Evolutionary conservation across 208 protist species (phyloP).

Genomic region (Crithidia expoeki): DNA sequence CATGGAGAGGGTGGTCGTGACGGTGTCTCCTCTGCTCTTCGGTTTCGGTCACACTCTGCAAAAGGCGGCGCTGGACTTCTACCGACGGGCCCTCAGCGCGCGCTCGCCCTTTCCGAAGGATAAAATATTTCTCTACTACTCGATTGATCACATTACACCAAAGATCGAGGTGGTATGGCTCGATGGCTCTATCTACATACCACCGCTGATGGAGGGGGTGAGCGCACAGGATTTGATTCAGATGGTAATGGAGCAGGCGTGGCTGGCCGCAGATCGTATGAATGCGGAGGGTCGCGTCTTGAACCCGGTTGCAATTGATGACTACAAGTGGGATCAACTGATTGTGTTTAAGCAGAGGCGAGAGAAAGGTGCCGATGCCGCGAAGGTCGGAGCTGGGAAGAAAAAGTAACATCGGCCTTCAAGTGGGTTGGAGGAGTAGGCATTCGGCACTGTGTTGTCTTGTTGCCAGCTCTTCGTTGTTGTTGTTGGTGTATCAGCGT

Average conservation of each 20-base stretch:
- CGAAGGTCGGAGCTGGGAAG: slow-evolving; percentile 44
- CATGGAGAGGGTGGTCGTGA: slow-evolving; percentile 90
- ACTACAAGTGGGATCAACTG: slow-evolving; percentile 92
- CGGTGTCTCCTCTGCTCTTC: slow-evolving; percentile 85
- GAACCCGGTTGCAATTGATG: slow-evolving; percentile 88
- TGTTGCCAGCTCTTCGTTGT: no score
- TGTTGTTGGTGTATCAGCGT: no score
- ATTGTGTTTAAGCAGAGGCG: slow-evolving; percentile 90
- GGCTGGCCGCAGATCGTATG: slow-evolving; percentile 89
- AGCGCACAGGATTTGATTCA: slow-evolving; percentile 85
- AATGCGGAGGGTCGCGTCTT: slow-evolving; percentile 74
- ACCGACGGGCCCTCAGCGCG: slow-evolving; percentile 81
- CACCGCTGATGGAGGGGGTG: slow-evolving; percentile 85
- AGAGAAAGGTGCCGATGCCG: slow-evolving; percentile 61
- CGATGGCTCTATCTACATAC: slow-evolving; percentile 82
- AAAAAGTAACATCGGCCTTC: no score
- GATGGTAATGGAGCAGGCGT: slow-evolving; percentile 93
- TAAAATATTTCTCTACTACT: slow-evolving; percentile 89
- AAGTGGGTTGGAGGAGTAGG: no score
- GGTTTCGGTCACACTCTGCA: slow-evolving; percentile 87
- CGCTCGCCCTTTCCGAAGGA: slow-evolving; percentile 84
- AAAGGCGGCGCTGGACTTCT: slow-evolving; percentile 87
- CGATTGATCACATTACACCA: slow-evolving; percentile 85
- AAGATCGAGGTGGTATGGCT: slow-evolving; percentile 91
- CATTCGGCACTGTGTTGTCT: no score